Evolutionary conservation across 805 yeast species (phyloP).

Genomic region (Starmerella gropengiesseri): DNA sequence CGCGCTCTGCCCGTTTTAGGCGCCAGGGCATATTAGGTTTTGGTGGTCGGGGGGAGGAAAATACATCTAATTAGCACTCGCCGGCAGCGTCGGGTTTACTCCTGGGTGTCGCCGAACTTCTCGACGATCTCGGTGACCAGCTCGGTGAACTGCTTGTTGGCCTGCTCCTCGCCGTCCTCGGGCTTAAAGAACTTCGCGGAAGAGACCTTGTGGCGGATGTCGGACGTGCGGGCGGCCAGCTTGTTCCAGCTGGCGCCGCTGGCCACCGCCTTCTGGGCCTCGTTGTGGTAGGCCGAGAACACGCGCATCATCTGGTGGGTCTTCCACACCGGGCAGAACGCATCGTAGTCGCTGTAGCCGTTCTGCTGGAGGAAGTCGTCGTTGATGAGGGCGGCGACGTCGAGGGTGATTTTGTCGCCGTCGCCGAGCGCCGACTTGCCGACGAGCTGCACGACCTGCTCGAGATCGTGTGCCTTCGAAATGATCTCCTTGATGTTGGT

Average conservation of each 20-base stretch:
- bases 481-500: constrained; percentile 87
- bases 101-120: constrained; percentile 90
- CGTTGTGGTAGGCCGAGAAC: constrained; percentile 82
- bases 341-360: constrained; percentile 97
- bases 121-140: constrained; percentile 68
- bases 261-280: constrained; percentile 93
- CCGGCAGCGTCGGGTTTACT: constrained; percentile 34
- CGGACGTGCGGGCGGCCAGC: constrained; percentile 77
- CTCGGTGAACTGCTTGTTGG: constrained; percentile 63
- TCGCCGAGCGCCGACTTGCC: constrained; percentile 98
- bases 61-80: too few species aligned
- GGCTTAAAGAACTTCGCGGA: constrained; percentile 96
- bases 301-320: constrained; percentile 97
- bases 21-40: too few species aligned
- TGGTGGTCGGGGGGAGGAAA: too few species aligned
- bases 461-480: constrained; percentile 95
- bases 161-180: constrained; percentile 72
- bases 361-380: constrained; percentile 99
- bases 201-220: constrained; percentile 85
- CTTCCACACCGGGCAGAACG: constrained; percentile 99
- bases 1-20: too few species aligned
- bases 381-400: constrained; percentile 80
- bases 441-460: constrained; percentile 97
- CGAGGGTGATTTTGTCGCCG: constrained; percentile 91
- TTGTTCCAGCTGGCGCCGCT: constrained; percentile 93